phyloP scores from a whole-genome alignment of 345 rosid genomes.

The Heritiera littoralis region DNA sequence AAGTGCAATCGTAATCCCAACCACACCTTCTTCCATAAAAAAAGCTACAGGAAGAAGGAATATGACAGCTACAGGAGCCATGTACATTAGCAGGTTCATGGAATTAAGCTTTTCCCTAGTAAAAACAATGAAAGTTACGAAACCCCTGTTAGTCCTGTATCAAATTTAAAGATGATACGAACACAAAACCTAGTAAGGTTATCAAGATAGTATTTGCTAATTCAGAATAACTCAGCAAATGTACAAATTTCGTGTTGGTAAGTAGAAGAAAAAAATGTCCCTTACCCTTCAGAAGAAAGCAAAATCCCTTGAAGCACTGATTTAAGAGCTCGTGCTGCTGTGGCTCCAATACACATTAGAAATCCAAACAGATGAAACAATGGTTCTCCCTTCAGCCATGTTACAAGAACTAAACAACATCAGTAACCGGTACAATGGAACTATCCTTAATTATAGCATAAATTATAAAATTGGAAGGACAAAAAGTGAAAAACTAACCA shows the following conservation, averaged over 20 bases:
- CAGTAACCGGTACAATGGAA: neutral
- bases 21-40: slow-evolving; percentile 38
- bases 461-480: neutral
- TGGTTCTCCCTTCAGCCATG: slow-evolving; percentile 48
- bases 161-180: neutral
- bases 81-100: slow-evolving; percentile 55
- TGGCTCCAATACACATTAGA: slow-evolving; percentile 44
- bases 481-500: too few species aligned
- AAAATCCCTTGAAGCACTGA: slow-evolving; percentile 51
- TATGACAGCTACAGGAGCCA: slow-evolving; percentile 50
- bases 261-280: neutral
- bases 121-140: neutral
- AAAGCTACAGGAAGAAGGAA: slow-evolving; percentile 41
- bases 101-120: slow-evolving; percentile 51
- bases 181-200: neutral
- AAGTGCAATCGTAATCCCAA: slow-evolving; percentile 45
- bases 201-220: neutral
- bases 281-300: slow-evolving; percentile 53
- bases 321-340: slow-evolving; percentile 54
- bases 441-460: neutral
- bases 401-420: slow-evolving; percentile 18
- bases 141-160: neutral
- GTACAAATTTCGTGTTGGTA: neutral
- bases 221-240: neutral
- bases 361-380: slow-evolving; percentile 53